Evolutionary conservation across 441 rosid genomes (phyloP).

Genomic region (Biscutella laevigata): DNA sequence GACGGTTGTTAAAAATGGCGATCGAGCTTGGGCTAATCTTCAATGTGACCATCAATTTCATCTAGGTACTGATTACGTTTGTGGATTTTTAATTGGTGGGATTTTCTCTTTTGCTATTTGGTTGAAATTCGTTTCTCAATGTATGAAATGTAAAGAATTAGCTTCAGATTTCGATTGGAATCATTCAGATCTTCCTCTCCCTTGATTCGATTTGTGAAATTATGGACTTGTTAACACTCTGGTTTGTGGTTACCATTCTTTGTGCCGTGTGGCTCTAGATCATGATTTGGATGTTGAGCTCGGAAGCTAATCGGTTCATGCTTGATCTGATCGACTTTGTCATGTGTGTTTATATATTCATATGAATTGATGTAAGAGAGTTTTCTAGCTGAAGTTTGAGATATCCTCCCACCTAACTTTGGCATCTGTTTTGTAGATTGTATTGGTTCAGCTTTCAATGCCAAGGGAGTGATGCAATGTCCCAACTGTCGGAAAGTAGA

Average conservation of each 20-base stretch:
- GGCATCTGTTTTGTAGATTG: slow-evolving; percentile 52
- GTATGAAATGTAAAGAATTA: not conserved
- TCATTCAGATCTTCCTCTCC: slow-evolving; percentile 38
- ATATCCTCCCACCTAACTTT: not conserved
- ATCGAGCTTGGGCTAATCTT: slow-evolving; percentile 96
- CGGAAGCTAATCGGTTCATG: slow-evolving; percentile 8
- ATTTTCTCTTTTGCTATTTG: not conserved
- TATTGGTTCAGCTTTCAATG: slow-evolving; percentile 95
- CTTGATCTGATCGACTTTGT: slow-evolving; percentile 12
- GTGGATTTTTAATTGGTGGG: not conserved
- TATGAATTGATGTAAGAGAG: slow-evolving; percentile 2
- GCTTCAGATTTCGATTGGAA: slow-evolving; percentile 7
- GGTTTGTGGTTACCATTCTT: not conserved
- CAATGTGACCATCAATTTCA: slow-evolving; percentile 94
- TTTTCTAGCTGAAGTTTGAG: not conserved
- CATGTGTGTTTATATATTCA: not conserved
- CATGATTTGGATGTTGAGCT: slow-evolving; percentile 4
- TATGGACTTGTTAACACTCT: not conserved
- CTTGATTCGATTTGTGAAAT: slow-evolving; percentile 16
- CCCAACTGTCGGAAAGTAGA: slow-evolving; percentile 96
- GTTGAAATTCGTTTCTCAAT: not conserved
- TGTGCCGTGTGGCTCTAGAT: not conserved
- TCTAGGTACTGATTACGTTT: slow-evolving; percentile 75
- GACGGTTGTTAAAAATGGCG: slow-evolving; percentile 56
- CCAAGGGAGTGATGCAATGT: slow-evolving; percentile 95